Percentiles rank a stretch among this genome's conserved stretches.
These are phyloP conservation scores for Metarhizium brunneum DNA, from an alignment of 2,329 filamentous ascomycete genomes.

Conservation along the genomic window DNA sequence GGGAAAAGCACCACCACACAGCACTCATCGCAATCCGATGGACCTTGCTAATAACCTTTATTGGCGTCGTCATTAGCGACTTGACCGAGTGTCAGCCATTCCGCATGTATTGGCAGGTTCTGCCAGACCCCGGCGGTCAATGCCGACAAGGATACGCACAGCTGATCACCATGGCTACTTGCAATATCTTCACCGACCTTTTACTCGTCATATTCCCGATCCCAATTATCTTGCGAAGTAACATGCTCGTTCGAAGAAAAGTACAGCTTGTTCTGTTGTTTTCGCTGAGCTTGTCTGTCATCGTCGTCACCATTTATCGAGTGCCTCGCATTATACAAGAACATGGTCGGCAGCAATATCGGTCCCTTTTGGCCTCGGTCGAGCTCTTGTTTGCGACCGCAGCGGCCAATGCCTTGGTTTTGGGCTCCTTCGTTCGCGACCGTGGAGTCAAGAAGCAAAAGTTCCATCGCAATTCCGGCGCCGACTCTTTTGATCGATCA, in stretches of 20 bases:
- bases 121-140: slow-evolving; percentile 74
- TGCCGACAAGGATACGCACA: slow-evolving; percentile 85
- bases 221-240: slow-evolving; percentile 72
- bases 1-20: slow-evolving; percentile 66
- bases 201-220: slow-evolving; percentile 83
- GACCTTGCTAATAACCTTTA: slow-evolving; percentile 68
- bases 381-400: slow-evolving; percentile 84
- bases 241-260: slow-evolving; percentile 70
- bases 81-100: slow-evolving; percentile 77
- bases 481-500: slow-evolving; percentile 50
- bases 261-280: slow-evolving; percentile 72
- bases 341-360: slow-evolving; percentile 71
- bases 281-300: slow-evolving; percentile 70
- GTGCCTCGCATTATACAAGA: slow-evolving; percentile 67
- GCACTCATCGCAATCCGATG: slow-evolving; percentile 64
- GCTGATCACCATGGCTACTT: slow-evolving; percentile 79
- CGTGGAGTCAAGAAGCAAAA: slow-evolving; percentile 83
- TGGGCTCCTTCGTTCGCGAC: slow-evolving; percentile 89
- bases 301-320: slow-evolving; percentile 71
- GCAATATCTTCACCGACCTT: slow-evolving; percentile 82
- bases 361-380: slow-evolving; percentile 79
- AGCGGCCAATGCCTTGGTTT: slow-evolving; percentile 79
- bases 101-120: slow-evolving; percentile 66
- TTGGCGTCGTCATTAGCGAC: slow-evolving; percentile 72
- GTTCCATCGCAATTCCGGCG: slow-evolving; percentile 57